Evolutionary conservation across 148 eudicot species (phyloP).

Genomic region (Spergularia marina): DNA sequence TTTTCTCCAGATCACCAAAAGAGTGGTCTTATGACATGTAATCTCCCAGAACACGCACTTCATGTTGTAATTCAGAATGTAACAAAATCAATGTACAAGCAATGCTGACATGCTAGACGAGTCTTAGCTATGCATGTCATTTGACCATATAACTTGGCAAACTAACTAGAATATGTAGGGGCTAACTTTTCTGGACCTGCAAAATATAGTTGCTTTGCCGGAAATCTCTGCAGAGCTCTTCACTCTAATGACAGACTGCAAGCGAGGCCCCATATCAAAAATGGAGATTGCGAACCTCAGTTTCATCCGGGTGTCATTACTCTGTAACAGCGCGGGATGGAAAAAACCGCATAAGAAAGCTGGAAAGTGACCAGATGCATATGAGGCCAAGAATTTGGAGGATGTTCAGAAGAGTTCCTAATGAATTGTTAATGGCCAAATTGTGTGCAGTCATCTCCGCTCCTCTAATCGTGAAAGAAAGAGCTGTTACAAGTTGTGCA

Average conservation of each 20-base stretch:
- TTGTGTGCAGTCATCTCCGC: slow-evolving; percentile 93
- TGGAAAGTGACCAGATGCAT: slow-evolving; percentile 93
- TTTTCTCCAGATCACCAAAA: too few relatives aligned
- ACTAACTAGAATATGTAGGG: background rate
- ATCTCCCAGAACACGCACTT: background rate
- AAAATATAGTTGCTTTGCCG: background rate
- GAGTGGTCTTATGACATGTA: too few relatives aligned
- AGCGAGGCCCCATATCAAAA: background rate
- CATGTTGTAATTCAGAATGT: background rate
- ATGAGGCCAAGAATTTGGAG: slow-evolving; percentile 85
- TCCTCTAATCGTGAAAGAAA: slow-evolving; percentile 91
- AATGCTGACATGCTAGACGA: background rate
- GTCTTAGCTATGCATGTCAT: slow-evolving; percentile 2
- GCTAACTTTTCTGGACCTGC: background rate
- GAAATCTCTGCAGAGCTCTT: background rate
- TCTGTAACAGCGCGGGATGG: slow-evolving; percentile 30
- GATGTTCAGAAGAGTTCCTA: slow-evolving; percentile 75
- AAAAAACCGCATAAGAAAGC: slow-evolving; percentile 75
- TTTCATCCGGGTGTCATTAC: slow-evolving; percentile 19
- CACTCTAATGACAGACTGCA: background rate
- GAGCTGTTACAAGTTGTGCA: slow-evolving; percentile 93
- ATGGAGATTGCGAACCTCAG: background rate
- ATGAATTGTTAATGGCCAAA: slow-evolving; percentile 77
- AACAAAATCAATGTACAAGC: slow-evolving; percentile 11
- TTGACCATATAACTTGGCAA: background rate